Percentiles rank a stretch among this genome's conserved stretches.
phyloP scores from a whole-genome alignment of 495 filamentous ascomycete species.

The Aspergillus campestris region DNA sequence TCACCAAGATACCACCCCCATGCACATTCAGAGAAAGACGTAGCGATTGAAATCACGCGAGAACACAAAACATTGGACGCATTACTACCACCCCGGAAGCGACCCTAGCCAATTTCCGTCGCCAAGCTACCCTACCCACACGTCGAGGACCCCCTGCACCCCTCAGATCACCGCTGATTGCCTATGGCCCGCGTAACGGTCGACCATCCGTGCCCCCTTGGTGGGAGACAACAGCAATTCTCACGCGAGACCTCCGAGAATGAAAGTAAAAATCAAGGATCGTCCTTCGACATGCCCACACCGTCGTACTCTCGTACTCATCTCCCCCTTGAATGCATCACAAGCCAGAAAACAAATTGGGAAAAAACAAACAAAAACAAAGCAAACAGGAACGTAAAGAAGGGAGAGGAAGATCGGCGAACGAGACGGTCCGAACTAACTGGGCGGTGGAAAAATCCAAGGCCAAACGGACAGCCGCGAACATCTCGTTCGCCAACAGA shows the following conservation, averaged over 20 bases:
- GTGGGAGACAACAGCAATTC: slow-evolving; percentile 4
- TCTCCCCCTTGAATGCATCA: slow-evolving; percentile 19
- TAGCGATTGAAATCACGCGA: slow-evolving; percentile 7
- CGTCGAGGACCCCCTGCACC: slow-evolving; percentile 5
- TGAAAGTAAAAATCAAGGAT: neutral
- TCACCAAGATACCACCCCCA: too few species aligned
- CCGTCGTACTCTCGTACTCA: slow-evolving; percentile 9
- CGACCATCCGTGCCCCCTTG: neutral
- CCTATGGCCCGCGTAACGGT: neutral
- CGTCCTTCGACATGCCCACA: slow-evolving; percentile 3
- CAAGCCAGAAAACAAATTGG: slow-evolving; percentile 11
- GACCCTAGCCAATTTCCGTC: slow-evolving; percentile 44
- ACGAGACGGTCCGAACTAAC: too few species aligned
- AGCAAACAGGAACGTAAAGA: slow-evolving; percentile 6
- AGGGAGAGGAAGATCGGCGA: slow-evolving; percentile 1
- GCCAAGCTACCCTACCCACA: slow-evolving; percentile 33
- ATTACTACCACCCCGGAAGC: slow-evolving; percentile 46
- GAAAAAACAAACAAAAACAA: slow-evolving; percentile 11
- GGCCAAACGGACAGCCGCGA: slow-evolving; percentile 14
- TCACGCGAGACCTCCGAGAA: slow-evolving; percentile 1
- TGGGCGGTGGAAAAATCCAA: slow-evolving; percentile 2
- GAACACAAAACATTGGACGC: slow-evolving; percentile 28
- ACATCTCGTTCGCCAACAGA: slow-evolving; percentile 13
- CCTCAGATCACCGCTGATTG: slow-evolving; percentile 4
- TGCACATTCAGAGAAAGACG: slow-evolving; percentile 3